Evolutionary conservation across 345 rosid genomes (phyloP).

Genomic region (Theobroma cacao): DNA sequence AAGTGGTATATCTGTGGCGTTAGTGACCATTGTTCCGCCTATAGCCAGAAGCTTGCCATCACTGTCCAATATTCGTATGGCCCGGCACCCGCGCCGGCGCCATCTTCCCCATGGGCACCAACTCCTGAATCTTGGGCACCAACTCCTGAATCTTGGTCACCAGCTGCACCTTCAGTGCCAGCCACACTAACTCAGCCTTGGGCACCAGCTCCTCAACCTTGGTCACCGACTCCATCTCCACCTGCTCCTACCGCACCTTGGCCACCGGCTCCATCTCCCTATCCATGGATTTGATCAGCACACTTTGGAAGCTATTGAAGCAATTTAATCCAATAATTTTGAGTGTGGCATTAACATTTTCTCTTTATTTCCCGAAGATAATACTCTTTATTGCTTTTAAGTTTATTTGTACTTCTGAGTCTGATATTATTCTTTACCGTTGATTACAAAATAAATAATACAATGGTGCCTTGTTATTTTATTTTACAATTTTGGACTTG

Average conservation of each 20-base stretch:
- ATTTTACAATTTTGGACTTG: background rate
- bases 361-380: no score
- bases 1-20: conserved; percentile 53
- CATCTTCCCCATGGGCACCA: background rate
- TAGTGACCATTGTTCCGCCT: conserved; percentile 16
- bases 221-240: background rate
- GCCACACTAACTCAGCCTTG: background rate
- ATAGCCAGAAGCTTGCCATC: conserved; percentile 37
- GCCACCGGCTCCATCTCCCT: background rate
- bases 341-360: no score
- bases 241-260: background rate
- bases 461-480: background rate
- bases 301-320: background rate
- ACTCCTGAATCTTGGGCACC: background rate
- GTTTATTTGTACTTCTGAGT: background rate
- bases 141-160: background rate
- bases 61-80: conserved; percentile 4
- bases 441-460: background rate
- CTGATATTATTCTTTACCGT: background rate
- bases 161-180: background rate
- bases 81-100: conserved; percentile 10
- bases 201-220: background rate
- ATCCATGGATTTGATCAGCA: background rate
- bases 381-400: no score
- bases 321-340: no score